Evolutionary conservation across 2,329 filamentous ascomycete genomes (phyloP), one percentile per base, ranked within the genome.

Genomic region (Colletotrichum ledebouriae): DNA sequence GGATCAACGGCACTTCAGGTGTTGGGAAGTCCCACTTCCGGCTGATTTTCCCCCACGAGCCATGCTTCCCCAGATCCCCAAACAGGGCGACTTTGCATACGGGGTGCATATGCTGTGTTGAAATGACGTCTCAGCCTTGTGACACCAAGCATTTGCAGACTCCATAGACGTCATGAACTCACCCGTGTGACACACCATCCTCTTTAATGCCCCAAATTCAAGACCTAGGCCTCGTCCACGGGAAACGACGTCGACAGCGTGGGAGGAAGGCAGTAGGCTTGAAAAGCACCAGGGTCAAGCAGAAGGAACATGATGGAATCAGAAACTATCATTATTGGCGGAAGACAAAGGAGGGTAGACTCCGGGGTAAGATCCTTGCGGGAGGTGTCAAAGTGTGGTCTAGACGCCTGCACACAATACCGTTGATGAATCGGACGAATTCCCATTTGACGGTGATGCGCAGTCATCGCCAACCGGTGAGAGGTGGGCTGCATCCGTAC

Each of bases 71-170:
- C 70, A 64, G 57, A 67, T 49, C 52, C 65, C 22, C 49, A 58
- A 66, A 53, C 66, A 60, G 67, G 71, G 63, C 67, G 63, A 56
- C 63, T 61, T 70, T 70, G 70, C 71, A 71, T 70, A 65, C 52
- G 46, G 60, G 57, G 46, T 62, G 67, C 71, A 71, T 72, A 66
- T 67, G 63, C 49, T 65, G 60, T 71, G 67, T 52, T 65, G 67
- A 59, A 70, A 70, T 70, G 67, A 63, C 63, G 73, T 74, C 73
- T 75, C 73, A 73, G 72, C 74, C 72, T 74, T 73, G 73, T 73
- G 72, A 72, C 70, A 73, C 72, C 73, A 56, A 37, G 46, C 6
- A 17, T 46, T 41, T 37, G 59, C 42, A 34, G 56, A 41, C 41
- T 57, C 41, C 44, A 46, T 47, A 6, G 68, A 59, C 59, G 47